phyloP scores from a whole-genome alignment of 192 early-diverging fungal genomes.

The Chytriomyces confervae region DNA sequence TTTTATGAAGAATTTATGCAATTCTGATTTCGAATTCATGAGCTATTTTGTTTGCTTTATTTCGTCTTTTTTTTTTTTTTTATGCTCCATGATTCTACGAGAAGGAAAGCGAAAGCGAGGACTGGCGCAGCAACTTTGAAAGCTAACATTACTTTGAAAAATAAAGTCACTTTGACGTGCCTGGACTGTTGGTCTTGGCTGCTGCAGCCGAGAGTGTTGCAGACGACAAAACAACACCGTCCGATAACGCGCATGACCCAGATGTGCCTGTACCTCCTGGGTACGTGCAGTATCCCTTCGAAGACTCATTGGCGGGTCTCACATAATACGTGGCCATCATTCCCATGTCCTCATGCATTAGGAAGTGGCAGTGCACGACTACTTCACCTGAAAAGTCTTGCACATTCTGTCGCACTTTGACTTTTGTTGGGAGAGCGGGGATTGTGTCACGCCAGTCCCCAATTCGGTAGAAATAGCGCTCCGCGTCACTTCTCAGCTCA shows the following conservation, averaged over 20 bases:
- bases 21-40: no score
- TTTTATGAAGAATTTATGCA: no score
- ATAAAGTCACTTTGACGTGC: no score
- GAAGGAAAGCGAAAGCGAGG: no score
- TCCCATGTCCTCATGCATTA: not conserved
- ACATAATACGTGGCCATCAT: not conserved
- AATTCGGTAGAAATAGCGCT: not conserved
- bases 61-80: no score
- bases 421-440: not conserved
- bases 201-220: no score
- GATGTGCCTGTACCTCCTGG: not conserved
- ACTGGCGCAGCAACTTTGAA: no score
- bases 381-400: not conserved
- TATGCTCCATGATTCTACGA: no score
- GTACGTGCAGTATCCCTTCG: not conserved
- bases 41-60: no score
- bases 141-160: no score
- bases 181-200: no score
- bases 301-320: not conserved
- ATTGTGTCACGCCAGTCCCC: not conserved
- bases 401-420: conserved; percentile 2
- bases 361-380: not conserved
- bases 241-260: not conserved
- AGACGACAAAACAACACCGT: no score
- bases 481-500: not conserved